A percentile compares a stretch with the other conserved stretches of the same genome.
Evolutionary conservation across 1,139 yeast genomes (phyloP).

Genomic region (Kodamaea alishanica): DNA sequence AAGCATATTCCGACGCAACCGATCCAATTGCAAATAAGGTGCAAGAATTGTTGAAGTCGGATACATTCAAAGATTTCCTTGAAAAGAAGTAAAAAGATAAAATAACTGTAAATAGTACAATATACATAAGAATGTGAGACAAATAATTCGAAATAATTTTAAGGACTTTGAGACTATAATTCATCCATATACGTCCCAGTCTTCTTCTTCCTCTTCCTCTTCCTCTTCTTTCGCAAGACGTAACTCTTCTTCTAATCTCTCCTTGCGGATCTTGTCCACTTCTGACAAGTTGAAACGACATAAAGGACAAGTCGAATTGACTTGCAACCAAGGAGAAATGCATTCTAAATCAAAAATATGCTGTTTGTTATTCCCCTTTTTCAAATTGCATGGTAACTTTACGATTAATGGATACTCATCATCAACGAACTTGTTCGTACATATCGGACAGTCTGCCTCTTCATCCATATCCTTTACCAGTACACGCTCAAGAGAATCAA

Average conservation of each 20-base stretch:
- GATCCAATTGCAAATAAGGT: conserved; percentile 73
- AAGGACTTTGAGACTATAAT: neutral
- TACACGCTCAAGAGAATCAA: conserved; percentile 76
- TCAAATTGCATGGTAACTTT: conserved; percentile 64
- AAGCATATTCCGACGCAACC: conserved; percentile 36
- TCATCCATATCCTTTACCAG: conserved; percentile 52
- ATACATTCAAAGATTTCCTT: conserved; percentile 44
- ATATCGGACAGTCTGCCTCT: conserved; percentile 69
- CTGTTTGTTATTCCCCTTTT: conserved; percentile 27
- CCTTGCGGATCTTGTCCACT: conserved; percentile 38
- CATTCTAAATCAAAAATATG: conserved; percentile 89
- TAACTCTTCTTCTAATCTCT: conserved; percentile 38
- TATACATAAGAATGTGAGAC: neutral
- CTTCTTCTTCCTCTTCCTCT: conserved; percentile 59
- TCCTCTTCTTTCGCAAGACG: conserved; percentile 50
- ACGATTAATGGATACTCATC: conserved; percentile 82
- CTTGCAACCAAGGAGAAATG: conserved; percentile 81
- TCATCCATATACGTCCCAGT: conserved; percentile 75
- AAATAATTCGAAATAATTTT: neutral
- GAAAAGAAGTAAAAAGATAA: conserved; percentile 19
- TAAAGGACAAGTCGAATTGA: conserved; percentile 81
- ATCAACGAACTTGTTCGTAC: conserved; percentile 67
- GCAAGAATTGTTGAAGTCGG: conserved; percentile 58
- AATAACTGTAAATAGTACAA: conserved; percentile 6
- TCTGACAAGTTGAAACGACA: conserved; percentile 71